Conservation (phyloP, 345 rosid species). For the Syzygium aromaticum region DNA sequence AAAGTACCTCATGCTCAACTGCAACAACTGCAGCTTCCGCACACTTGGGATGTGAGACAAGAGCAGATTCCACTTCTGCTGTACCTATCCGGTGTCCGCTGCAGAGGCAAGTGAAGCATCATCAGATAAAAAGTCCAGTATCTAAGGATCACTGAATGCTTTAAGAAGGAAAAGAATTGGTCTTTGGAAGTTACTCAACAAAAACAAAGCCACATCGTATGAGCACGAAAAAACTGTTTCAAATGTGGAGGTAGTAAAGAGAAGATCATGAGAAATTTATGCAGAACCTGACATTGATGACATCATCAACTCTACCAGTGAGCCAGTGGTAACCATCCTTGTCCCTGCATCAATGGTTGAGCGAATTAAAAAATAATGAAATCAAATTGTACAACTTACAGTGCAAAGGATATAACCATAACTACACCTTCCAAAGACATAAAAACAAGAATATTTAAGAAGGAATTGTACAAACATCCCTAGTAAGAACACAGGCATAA, state of each 20-base stretch:
- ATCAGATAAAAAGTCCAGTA: neutral
- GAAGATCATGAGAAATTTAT: neutral
- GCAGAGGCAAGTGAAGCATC: conserved; percentile 8
- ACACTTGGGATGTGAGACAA: conserved; percentile 91
- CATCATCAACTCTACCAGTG: conserved; percentile 98
- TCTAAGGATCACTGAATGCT: neutral
- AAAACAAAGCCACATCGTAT: neutral
- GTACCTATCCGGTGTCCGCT: conserved; percentile 99
- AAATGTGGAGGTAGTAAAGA: neutral
- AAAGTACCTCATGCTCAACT: conserved; percentile 83
- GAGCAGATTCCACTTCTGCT: conserved; percentile 98
- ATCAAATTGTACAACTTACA: neutral
- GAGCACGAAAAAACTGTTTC: neutral
- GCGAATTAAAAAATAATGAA: neutral
- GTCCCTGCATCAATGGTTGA: conserved; percentile 42
- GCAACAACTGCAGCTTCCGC: conserved; percentile 99
- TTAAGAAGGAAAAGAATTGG: neutral
- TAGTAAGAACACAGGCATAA: neutral
- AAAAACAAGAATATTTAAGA: neutral
- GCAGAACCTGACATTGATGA: conserved; percentile 86
- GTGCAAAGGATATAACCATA: neutral
- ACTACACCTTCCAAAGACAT: neutral
- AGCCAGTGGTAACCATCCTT: conserved; percentile 97
- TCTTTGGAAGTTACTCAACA: neutral
- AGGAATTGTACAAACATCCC: neutral